Conservation (phyloP, 345 rosid species). For the Brassica juncea region DNA sequence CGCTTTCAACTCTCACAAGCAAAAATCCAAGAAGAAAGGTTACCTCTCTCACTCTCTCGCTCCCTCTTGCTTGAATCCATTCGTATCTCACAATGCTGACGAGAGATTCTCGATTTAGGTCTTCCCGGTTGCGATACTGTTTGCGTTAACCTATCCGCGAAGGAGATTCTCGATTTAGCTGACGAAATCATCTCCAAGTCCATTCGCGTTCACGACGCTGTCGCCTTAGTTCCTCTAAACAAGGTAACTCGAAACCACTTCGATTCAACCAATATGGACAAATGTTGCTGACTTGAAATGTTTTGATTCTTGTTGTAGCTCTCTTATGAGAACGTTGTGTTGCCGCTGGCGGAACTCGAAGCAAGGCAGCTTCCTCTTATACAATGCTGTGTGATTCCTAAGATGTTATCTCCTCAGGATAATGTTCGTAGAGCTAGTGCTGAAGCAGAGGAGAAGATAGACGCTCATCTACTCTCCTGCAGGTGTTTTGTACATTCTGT, state of each 20-base stretch:
- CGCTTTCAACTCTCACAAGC: constrained; percentile 58
- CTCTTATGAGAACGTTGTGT: constrained; percentile 64
- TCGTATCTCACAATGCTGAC: constrained; percentile 2
- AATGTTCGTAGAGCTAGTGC: constrained; percentile 74
- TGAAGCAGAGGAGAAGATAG: constrained; percentile 77
- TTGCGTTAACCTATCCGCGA: constrained; percentile 64
- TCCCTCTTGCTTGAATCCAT: background rate
- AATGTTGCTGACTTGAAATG: background rate
- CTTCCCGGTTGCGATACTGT: constrained; percentile 64
- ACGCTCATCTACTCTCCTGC: constrained; percentile 63
- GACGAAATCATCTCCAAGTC: constrained; percentile 67
- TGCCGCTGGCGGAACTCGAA: constrained; percentile 76
- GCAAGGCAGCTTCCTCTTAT: constrained; percentile 68
- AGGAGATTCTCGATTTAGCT: constrained; percentile 69
- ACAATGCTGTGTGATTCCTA: constrained; percentile 78
- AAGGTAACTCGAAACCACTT: constrained; percentile 49
- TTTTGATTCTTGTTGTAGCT: constrained; percentile 44
- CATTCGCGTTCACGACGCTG: constrained; percentile 64
- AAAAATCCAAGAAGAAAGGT: constrained; percentile 64
- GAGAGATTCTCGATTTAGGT: constrained; percentile 42
- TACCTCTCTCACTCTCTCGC: background rate
- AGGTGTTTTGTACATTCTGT: constrained; percentile 47
- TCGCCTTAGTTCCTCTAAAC: constrained; percentile 76
- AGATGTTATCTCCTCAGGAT: constrained; percentile 59
- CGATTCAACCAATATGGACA: background rate